phyloP scores from a whole-genome alignment of 192 early-diverging fungal genomes.

The Chytriomyces confervae region DNA sequence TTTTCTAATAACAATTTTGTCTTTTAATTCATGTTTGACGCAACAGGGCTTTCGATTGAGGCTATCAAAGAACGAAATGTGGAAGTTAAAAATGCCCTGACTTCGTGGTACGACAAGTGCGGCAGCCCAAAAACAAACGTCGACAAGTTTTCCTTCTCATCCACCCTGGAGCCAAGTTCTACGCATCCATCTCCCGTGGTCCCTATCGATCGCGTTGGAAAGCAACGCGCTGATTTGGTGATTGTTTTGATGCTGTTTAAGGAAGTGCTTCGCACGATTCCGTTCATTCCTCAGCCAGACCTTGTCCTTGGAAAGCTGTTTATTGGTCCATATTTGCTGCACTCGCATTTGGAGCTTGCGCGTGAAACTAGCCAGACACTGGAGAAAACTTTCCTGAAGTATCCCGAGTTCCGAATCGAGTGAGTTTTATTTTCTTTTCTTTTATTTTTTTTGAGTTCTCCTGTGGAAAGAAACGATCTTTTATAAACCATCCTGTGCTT shows the following conservation, averaged over 20 bases:
- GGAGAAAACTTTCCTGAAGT: slow-evolving; percentile 43
- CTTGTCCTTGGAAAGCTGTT: slow-evolving; percentile 52
- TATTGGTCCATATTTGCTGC: slow-evolving; percentile 54
- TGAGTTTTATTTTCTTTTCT: slow-evolving; percentile 19
- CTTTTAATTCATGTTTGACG: not conserved
- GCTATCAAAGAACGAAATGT: slow-evolving; percentile 34
- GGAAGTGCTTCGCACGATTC: slow-evolving; percentile 49
- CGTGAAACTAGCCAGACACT: slow-evolving; percentile 39
- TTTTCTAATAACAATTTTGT: not conserved
- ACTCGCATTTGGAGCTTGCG: slow-evolving; percentile 45
- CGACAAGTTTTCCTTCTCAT: slow-evolving; percentile 35
- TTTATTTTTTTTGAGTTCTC: not conserved
- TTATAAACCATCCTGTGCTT: not conserved
- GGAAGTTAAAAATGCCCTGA: slow-evolving; percentile 30
- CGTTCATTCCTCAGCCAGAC: slow-evolving; percentile 52
- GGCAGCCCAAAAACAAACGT: slow-evolving; percentile 27
- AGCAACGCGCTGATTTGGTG: slow-evolving; percentile 33
- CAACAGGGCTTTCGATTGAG: not conserved
- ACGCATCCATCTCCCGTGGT: not conserved
- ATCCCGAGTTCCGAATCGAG: slow-evolving; percentile 51
- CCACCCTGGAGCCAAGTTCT: slow-evolving; percentile 15
- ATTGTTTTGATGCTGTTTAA: slow-evolving; percentile 43
- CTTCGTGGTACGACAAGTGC: slow-evolving; percentile 38
- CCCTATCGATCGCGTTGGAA: slow-evolving; percentile 30
- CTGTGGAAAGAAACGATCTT: not conserved